Evolutionary conservation across 1,284 basidiomycete genomes (phyloP).

Genomic region (Athelia psychrophila): DNA sequence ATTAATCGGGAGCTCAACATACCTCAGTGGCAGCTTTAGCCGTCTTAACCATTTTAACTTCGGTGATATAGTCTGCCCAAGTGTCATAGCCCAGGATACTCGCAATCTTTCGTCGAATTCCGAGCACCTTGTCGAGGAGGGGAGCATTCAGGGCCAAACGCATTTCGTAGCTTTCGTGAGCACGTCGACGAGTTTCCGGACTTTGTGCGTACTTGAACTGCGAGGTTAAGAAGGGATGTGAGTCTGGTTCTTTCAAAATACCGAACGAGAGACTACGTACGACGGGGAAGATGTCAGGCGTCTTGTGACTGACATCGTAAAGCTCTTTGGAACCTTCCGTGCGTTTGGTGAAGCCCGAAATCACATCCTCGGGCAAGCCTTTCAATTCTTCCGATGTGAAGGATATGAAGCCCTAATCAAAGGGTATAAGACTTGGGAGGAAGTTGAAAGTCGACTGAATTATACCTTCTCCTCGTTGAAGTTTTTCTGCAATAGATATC

Average conservation of each 20-base stretch:
- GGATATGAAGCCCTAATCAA: slow-evolving; percentile 54
- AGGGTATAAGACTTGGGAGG: slow-evolving; percentile 6
- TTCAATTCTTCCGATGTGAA: slow-evolving; percentile 74
- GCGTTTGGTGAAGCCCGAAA: slow-evolving; percentile 71
- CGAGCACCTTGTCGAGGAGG: slow-evolving; percentile 61
- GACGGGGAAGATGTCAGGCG: slow-evolving; percentile 76
- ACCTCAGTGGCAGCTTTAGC: slow-evolving; percentile 56
- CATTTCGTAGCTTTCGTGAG: slow-evolving; percentile 64
- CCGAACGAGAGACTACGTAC: slow-evolving; percentile 36
- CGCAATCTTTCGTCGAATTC: slow-evolving; percentile 67
- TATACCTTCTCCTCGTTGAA: slow-evolving; percentile 81
- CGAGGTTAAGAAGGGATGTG: neutral
- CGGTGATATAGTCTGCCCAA: slow-evolving; percentile 80
- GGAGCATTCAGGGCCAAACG: slow-evolving; percentile 69
- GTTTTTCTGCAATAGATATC: slow-evolving; percentile 56
- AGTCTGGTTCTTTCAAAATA: slow-evolving; percentile 3
- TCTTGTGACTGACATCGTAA: slow-evolving; percentile 70
- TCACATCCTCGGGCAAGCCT: slow-evolving; percentile 74
- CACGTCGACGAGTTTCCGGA: slow-evolving; percentile 63
- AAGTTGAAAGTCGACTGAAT: neutral
- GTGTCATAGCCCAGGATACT: slow-evolving; percentile 69
- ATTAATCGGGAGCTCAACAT: slow-evolving; percentile 11
- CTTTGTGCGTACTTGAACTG: slow-evolving; percentile 78
- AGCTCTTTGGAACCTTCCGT: slow-evolving; percentile 53
- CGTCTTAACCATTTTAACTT: slow-evolving; percentile 82